Evolutionary conservation across 2,329 filamentous ascomycete genomes (phyloP), one percentile per base, ranked within the genome.

Genomic region (Mycosphaerella arachidis): DNA sequence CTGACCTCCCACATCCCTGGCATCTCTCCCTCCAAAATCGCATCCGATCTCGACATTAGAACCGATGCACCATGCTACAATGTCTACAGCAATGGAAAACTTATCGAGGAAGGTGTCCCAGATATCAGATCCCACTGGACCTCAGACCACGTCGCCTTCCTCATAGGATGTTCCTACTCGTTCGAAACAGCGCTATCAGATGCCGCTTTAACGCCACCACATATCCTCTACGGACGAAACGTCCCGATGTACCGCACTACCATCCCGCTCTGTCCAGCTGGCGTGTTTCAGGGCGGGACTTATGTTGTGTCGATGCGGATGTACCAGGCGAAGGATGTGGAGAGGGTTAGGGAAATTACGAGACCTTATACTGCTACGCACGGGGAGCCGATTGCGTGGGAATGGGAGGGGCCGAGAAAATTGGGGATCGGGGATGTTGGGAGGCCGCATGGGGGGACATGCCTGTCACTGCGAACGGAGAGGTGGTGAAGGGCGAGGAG

Each of bases 291-390:
- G 0, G 75, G 74, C 0, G 75, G 75, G 0, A 82, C 79, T 0
- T 84, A 80, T 60, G 83, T 88, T 3, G 85, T 88, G 0, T 86
- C 83, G 0, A 88, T 88, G 86, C 75, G 86, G 45, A 79, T 83
- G 1, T 88, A 87, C 69, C 75, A 68, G 27, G 66, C 63, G 0
- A 67, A 74, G 2, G 79, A 85, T 6, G 69, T 89, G 3, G 78
- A 82, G 27, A 70, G 56, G 13, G 82, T 88, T 0, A 74, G 85
- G 12, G 72, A 76, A 4, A 78, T 87, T 31, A 87, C 85, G 0
- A 73, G 82, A 13, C 73, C 74, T 8, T 88, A 82, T 70, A 70
- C 76, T 8, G 73, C 78, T 1, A 86, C 84, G 3, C 86, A 88
- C 66, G 86, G 86, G 2, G 86, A 88, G 73, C 84, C 84, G 1